Conservation (phyloP, 495 filamentous ascomycete species). For the Parathielavia hyrcaniae region DNA sequence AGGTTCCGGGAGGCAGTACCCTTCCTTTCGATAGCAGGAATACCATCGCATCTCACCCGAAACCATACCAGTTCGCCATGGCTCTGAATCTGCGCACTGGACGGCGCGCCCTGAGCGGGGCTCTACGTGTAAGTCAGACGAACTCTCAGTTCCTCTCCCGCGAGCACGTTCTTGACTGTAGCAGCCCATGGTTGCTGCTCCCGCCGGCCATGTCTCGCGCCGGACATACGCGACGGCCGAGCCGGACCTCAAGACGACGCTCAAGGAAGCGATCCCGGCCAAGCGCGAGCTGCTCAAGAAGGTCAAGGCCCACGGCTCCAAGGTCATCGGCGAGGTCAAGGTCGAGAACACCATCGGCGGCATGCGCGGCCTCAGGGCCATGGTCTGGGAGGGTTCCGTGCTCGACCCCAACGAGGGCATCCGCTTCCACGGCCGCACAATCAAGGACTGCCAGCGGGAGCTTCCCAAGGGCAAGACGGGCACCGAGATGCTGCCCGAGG, state of each 20-base stretch:
- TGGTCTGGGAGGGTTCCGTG: constrained; percentile 98
- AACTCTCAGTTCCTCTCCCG: not conserved
- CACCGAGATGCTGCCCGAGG: constrained; percentile 98
- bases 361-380: constrained; percentile 95
- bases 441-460: constrained; percentile 93
- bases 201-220: constrained; percentile 22
- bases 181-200: constrained; percentile 34
- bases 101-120: constrained; percentile 37
- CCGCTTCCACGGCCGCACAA: constrained; percentile 94
- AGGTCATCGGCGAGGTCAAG: constrained; percentile 84
- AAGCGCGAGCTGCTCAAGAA: constrained; percentile 89
- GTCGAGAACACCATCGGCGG: constrained; percentile 91
- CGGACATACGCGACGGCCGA: constrained; percentile 66
- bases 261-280: constrained; percentile 76
- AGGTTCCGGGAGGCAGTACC: not conserved
- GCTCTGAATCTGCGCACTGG: constrained; percentile 27
- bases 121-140: constrained; percentile 46
- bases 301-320: constrained; percentile 78
- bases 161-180: not conserved
- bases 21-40: not conserved
- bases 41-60: not conserved
- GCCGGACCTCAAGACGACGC: constrained; percentile 77
- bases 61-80: constrained; percentile 19
- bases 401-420: constrained; percentile 96
- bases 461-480: constrained; percentile 88